Evolutionary conservation across 2,329 filamentous ascomycete species (phyloP).

Genomic region (Knufia fluminis): DNA sequence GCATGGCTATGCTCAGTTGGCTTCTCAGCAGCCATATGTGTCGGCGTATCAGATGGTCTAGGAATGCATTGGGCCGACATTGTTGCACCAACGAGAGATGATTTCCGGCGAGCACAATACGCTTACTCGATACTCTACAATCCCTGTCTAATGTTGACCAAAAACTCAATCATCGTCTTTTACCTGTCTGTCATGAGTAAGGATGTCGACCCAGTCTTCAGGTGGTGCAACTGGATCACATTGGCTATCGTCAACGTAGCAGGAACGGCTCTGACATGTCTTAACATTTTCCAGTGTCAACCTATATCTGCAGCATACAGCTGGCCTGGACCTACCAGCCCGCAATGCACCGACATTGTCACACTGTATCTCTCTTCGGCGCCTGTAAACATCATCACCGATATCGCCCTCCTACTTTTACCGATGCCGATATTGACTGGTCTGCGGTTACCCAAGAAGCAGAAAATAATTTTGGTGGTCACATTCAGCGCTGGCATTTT

Average conservation of each 20-base stretch:
- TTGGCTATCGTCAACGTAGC: conserved; percentile 69
- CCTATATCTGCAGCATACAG: conserved; percentile 64
- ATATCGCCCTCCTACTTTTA: conserved; percentile 75
- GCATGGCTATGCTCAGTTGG: conserved; percentile 58
- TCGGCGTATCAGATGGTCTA: conserved; percentile 34
- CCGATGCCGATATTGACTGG: conserved; percentile 80
- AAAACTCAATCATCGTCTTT: conserved; percentile 86
- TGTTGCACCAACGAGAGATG: conserved; percentile 22
- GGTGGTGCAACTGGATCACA: conserved; percentile 71
- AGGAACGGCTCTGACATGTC: conserved; percentile 68
- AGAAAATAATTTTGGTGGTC: conserved; percentile 77
- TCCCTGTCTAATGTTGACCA: conserved; percentile 43
- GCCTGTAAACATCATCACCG: conserved; percentile 85
- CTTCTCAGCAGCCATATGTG: conserved; percentile 39
- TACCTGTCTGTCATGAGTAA: conserved; percentile 64
- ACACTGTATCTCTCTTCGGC: conserved; percentile 64
- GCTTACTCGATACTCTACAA: conserved; percentile 52
- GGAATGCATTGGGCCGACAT: conserved; percentile 36
- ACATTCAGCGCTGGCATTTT: conserved; percentile 85
- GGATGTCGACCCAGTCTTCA: conserved; percentile 66
- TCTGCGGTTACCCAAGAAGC: conserved; percentile 73
- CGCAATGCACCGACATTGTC: conserved; percentile 52
- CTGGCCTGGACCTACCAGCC: conserved; percentile 35
- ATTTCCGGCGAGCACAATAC: conserved; percentile 45
- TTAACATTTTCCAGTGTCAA: conserved; percentile 79